These are phyloP conservation scores for Tulasnella sp. DNA, from an alignment of 768 basidiomycete genomes.

Conservation along the genomic window DNA sequence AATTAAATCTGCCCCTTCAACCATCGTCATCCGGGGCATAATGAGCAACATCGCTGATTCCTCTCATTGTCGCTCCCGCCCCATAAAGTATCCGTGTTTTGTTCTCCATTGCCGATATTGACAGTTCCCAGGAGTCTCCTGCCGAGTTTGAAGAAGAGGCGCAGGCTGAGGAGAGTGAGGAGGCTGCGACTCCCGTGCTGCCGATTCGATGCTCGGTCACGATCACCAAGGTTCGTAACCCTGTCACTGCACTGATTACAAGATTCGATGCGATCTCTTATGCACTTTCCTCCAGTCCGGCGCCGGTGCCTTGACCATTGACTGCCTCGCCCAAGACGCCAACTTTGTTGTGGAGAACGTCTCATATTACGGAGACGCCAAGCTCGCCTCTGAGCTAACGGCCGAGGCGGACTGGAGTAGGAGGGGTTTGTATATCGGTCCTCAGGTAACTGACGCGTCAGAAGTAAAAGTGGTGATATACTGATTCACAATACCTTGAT, in stretches of 20 bases:
- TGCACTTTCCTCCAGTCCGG: constrained; percentile 30
- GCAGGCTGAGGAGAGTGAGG: constrained; percentile 33
- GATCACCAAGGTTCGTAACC: constrained; percentile 62
- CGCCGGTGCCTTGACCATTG: constrained; percentile 63
- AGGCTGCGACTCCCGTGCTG: no score
- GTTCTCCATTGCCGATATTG: constrained; percentile 87
- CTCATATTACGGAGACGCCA: constrained; percentile 65
- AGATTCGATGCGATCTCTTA: constrained; percentile 8
- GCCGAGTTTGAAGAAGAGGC: constrained; percentile 19
- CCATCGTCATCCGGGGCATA: background rate
- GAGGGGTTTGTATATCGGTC: constrained; percentile 84
- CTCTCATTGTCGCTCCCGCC: background rate
- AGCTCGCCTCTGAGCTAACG: constrained; percentile 61
- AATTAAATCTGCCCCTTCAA: background rate
- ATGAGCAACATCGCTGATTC: background rate
- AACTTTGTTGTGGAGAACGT: constrained; percentile 81
- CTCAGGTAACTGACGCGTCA: constrained; percentile 40
- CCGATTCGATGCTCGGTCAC: constrained; percentile 63
- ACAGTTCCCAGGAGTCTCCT: constrained; percentile 33
- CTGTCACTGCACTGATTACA: background rate
- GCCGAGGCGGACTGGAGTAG: constrained; percentile 92
- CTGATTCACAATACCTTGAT: background rate
- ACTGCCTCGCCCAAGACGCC: constrained; percentile 63
- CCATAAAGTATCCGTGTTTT: constrained; percentile 63
- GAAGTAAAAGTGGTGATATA: background rate